Percentiles rank a stretch among this genome's conserved stretches.
phyloP scores from a whole-genome alignment of 345 rosid genomes.

The Sapria himalayana region DNA sequence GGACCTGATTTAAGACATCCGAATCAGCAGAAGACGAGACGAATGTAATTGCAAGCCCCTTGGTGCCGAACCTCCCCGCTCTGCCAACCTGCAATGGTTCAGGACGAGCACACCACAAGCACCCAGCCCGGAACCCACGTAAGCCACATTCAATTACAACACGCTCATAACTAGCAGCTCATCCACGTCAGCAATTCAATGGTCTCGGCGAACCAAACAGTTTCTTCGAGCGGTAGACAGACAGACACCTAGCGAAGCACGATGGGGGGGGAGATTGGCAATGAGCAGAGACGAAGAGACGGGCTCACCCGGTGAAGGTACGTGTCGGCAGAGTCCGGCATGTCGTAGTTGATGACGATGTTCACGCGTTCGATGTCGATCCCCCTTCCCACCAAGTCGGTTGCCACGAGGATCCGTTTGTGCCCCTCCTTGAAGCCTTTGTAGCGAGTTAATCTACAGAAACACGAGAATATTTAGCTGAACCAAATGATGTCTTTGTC shows the following conservation, averaged over 20 bases:
- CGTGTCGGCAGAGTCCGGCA: slow-evolving; percentile 99
- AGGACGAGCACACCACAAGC: neutral
- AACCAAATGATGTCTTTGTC: too few relatives aligned
- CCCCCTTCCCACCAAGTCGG: slow-evolving; percentile 92
- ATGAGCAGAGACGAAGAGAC: too few relatives aligned
- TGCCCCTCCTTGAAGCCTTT: slow-evolving; percentile 98
- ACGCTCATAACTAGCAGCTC: too few relatives aligned
- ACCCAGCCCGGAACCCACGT: too few relatives aligned
- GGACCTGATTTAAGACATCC: slow-evolving; percentile 84
- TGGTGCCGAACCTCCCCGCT: slow-evolving; percentile 98
- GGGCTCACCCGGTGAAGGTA: slow-evolving; percentile 74
- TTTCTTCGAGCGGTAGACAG: too few relatives aligned
- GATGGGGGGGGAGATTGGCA: too few relatives aligned
- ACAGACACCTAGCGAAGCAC: too few relatives aligned
- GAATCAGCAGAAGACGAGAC: slow-evolving; percentile 85
- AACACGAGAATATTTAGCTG: neutral
- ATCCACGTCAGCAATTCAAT: too few relatives aligned
- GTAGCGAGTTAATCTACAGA: slow-evolving; percentile 73
- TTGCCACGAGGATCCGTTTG: slow-evolving; percentile 89
- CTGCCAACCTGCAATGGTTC: slow-evolving; percentile 52
- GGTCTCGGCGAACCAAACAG: too few relatives aligned
- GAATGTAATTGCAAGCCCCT: slow-evolving; percentile 93
- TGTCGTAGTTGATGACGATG: slow-evolving; percentile 93
- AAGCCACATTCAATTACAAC: too few relatives aligned
- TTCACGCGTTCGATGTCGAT: slow-evolving; percentile 97